A percentile compares a stretch with the other conserved stretches of the same genome.
These are phyloP conservation scores for Apiotrichum siamense DNA, from an alignment of 1,284 basidiomycete genomes.

Conservation along the genomic window DNA sequence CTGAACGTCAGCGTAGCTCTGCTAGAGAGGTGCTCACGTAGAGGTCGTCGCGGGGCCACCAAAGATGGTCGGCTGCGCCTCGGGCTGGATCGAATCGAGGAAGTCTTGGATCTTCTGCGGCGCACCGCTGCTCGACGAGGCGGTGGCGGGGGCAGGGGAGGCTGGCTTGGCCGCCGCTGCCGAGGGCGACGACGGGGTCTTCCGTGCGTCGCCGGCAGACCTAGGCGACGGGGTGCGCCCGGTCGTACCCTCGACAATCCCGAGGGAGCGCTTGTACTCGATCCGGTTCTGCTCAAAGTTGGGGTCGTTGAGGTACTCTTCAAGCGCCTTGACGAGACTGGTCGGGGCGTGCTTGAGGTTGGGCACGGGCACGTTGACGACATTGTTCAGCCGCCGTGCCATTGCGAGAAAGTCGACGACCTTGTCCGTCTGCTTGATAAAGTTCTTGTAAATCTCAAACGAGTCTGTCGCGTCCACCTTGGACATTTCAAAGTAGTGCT, in stretches of 20 bases:
- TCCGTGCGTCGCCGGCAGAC: not conserved
- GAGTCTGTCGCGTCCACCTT: slow-evolving; percentile 81
- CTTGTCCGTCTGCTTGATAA: slow-evolving; percentile 88
- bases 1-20: not conserved
- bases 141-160: not conserved
- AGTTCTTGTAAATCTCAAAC: slow-evolving; percentile 83
- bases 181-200: slow-evolving; percentile 12
- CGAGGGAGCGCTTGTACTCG: slow-evolving; percentile 84
- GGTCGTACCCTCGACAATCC: slow-evolving; percentile 57
- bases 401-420: slow-evolving; percentile 93
- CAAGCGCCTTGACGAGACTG: slow-evolving; percentile 81
- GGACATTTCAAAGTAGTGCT: slow-evolving; percentile 99
- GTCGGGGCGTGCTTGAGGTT: slow-evolving; percentile 94
- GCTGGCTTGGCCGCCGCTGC: slow-evolving; percentile 11
- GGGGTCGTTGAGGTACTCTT: slow-evolving; percentile 92
- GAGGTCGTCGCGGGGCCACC: slow-evolving; percentile 23
- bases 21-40: not conserved
- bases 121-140: slow-evolving; percentile 10
- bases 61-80: slow-evolving; percentile 53
- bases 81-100: slow-evolving; percentile 82
- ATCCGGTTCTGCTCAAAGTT: slow-evolving; percentile 91
- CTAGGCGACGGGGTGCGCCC: slow-evolving; percentile 1
- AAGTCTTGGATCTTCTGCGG: slow-evolving; percentile 65
- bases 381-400: slow-evolving; percentile 83
- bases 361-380: slow-evolving; percentile 88